Base-by-base conservation (phyloP, 768 basidiomycete genomes). In the Crucibulum laeve region DNA sequence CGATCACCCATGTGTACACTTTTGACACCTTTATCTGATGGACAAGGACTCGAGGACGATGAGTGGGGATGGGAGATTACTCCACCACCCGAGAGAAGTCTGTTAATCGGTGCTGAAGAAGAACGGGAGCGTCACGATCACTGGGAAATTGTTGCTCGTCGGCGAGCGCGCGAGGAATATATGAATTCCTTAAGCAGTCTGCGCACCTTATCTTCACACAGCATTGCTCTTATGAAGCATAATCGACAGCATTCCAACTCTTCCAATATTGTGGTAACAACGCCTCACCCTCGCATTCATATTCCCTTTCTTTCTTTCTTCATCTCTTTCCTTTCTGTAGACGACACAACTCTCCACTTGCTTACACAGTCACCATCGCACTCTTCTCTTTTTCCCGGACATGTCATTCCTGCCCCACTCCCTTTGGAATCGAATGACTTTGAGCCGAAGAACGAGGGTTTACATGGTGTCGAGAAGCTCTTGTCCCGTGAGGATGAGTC, bases 291-390 rank as follows among this genome's bases (percentile, higher is more conserved):
- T 11, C 61, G 55, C 25, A 56, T 65, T 24, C 61, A 56, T 25
- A 52, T 70, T 13, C 67, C 68, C 7, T 47, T 72, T 7, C 52
- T 72, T 3, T 67, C 67, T 0, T 61, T 68, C 47, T 57, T 70
- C 41, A 38, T 64, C 5, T 59, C 60, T 6, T 41, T 69, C n/a
- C 54, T 71, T 26, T 50, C 59, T 19, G 43, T 69, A 21, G 70
- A 72, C 45, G 64, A 67, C 17, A 57, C 64, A 5, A 69, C 65
- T 1, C 41, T 67, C 4, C 62, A 64, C 35, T 63, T 70, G 19
- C 54, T 72, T 28, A 57, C 62, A 4, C 58, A 61, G 17, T 49
- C 65, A 4, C 49, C 63, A 5, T 46, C 51, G 7, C 57, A 61
- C 7, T 61, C 68, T 8, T 38, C 60, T 3, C 53, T 69, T 13